phyloP scores from a whole-genome alignment of 305 asterid species.

The Fraxinus xanthoxyloides region DNA sequence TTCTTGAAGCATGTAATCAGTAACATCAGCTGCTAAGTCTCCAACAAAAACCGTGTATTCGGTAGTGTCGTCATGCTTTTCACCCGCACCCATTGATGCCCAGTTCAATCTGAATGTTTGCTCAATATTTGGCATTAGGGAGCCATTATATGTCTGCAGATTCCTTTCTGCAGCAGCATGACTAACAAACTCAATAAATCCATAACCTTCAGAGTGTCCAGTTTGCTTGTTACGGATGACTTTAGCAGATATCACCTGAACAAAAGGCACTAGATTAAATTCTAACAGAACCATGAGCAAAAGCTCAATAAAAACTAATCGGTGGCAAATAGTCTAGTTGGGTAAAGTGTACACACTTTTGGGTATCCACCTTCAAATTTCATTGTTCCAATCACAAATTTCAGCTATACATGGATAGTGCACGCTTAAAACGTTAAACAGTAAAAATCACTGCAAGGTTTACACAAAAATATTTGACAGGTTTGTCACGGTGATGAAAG shows the following conservation, averaged over 20 bases:
- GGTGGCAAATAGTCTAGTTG: neutral
- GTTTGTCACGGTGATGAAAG: neutral
- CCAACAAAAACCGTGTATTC: slow-evolving; percentile 78
- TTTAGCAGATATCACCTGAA: slow-evolving; percentile 53
- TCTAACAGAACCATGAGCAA: neutral
- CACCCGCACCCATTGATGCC: slow-evolving; percentile 84
- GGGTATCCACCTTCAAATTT: neutral
- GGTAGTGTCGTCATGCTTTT: slow-evolving; percentile 57
- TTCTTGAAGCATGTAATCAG: slow-evolving; percentile 74
- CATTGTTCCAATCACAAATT: neutral
- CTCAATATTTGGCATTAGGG: slow-evolving; percentile 59
- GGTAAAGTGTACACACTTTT: neutral
- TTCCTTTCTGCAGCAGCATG: no score
- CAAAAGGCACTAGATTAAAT: slow-evolving; percentile 4
- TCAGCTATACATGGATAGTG: neutral
- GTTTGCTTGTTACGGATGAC: slow-evolving; percentile 63
- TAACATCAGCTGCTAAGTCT: slow-evolving; percentile 76
- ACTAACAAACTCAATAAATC: slow-evolving; percentile 51
- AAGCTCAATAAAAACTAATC: neutral
- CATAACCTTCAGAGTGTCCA: slow-evolving; percentile 32
- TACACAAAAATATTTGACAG: neutral
- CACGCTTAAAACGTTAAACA: neutral
- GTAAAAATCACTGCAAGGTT: neutral
- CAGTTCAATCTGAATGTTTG: slow-evolving; percentile 67
- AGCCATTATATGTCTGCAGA: slow-evolving; percentile 53